These are phyloP conservation scores for Teratosphaeria viscida DNA, from an alignment of 2,329 filamentous ascomycete species.

Conservation along the genomic window DNA sequence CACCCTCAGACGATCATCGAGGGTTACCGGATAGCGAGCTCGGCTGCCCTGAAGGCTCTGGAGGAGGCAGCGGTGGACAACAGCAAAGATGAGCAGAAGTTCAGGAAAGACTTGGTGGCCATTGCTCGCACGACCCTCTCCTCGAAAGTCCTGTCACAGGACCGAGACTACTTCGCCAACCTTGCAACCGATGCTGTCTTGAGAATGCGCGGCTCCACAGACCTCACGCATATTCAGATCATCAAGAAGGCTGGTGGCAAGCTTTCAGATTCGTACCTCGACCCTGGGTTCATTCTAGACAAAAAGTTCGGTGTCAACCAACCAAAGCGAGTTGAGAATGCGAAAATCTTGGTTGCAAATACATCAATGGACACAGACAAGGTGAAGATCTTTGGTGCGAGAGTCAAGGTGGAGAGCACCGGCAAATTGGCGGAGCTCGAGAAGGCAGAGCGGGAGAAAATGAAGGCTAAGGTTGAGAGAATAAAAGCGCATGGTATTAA, in stretches of 20 bases:
- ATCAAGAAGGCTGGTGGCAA: slow-evolving; percentile 99
- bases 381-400: slow-evolving; percentile 97
- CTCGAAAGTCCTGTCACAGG: slow-evolving; percentile 92
- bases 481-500: slow-evolving; percentile 99
- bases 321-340: slow-evolving; percentile 92
- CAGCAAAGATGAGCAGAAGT: slow-evolving; percentile 70
- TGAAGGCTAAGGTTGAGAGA: slow-evolving; percentile 97
- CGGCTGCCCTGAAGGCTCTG: slow-evolving; percentile 73
- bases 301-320: slow-evolving; percentile 99
- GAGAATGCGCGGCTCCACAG: slow-evolving; percentile 77
- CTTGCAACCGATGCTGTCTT: slow-evolving; percentile 87
- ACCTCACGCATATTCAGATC: slow-evolving; percentile 95
- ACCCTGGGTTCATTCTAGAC: slow-evolving; percentile 96
- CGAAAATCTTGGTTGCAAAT: slow-evolving; percentile 95
- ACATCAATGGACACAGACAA: slow-evolving; percentile 99
- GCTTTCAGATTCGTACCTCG: slow-evolving; percentile 92
- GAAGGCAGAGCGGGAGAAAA: slow-evolving; percentile 97
- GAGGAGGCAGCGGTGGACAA: slow-evolving; percentile 81
- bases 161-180: slow-evolving; percentile 81
- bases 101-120: slow-evolving; percentile 77
- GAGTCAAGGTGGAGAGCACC: slow-evolving; percentile 92
- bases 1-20: slow-evolving; percentile 99
- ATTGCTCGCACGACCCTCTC: slow-evolving; percentile 93
- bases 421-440: slow-evolving; percentile 97
- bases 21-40: slow-evolving; percentile 93